A percentile compares a stretch with the other conserved stretches of the same genome.
Evolutionary conservation across 176 grass and related monocot genomes (phyloP).

Genomic region (Rhynchospora breviuscula): DNA sequence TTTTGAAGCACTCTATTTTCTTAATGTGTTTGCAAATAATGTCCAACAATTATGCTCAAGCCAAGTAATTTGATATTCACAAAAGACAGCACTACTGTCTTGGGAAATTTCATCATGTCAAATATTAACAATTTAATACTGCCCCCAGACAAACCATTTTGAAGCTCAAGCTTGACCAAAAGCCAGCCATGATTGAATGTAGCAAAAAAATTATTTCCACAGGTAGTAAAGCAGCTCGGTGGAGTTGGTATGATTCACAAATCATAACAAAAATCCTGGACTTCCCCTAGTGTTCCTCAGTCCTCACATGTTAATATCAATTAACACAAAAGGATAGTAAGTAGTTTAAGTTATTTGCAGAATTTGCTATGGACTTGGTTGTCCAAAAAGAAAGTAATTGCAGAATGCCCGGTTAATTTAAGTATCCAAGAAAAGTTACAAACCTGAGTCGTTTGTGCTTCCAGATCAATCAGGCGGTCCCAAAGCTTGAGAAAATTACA

Average conservation of each 20-base stretch:
- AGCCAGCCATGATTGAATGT: neutral
- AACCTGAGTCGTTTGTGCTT: constrained; percentile 85
- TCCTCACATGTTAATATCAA: neutral
- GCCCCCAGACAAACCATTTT: neutral
- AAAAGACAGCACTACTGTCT: neutral
- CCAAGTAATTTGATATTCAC: neutral
- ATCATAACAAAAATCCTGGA: neutral
- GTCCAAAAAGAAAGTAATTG: neutral
- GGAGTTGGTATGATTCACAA: neutral
- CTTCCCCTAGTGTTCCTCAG: neutral
- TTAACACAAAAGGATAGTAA: neutral
- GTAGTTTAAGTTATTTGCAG: neutral
- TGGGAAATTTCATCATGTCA: neutral
- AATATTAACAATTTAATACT: neutral
- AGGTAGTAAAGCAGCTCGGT: neutral
- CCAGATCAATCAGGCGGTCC: constrained; percentile 79
- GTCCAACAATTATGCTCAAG: neutral
- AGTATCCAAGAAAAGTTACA: constrained; percentile 28
- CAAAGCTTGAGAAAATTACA: constrained; percentile 86
- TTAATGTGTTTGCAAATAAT: neutral
- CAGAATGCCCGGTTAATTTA: neutral
- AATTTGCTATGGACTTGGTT: too few species aligned
- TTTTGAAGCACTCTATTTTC: neutral
- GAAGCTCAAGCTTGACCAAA: neutral
- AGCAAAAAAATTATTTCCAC: neutral